These are phyloP conservation scores for Apiospora sp. DNA, from an alignment of 2,329 filamentous ascomycete species.

Conservation along the genomic window DNA sequence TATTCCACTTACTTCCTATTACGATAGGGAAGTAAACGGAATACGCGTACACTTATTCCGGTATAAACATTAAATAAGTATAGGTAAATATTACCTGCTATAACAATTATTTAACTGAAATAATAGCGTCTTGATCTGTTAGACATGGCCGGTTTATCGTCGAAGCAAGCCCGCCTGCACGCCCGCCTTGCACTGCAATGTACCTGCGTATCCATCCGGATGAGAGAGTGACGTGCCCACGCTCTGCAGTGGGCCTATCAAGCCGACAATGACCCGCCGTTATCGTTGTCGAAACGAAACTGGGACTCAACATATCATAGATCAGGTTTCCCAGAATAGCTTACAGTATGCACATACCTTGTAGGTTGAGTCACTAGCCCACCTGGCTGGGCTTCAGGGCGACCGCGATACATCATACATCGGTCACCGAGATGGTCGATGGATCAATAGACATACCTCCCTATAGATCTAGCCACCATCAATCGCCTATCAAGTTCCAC, in stretches of 20 bases:
- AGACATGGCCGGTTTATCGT: too few species aligned
- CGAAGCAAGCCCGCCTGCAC: conserved; percentile 8
- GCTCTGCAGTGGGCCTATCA: not conserved
- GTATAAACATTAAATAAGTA: too few species aligned
- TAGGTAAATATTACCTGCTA: too few species aligned
- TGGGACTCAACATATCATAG: not conserved
- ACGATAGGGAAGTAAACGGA: too few species aligned
- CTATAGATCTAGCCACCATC: conserved; percentile 5
- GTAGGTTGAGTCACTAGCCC: not conserved
- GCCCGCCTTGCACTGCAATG: not conserved
- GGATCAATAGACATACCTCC: conserved; percentile 1
- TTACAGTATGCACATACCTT: conserved; percentile 2
- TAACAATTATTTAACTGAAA: too few species aligned
- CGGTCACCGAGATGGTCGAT: not conserved
- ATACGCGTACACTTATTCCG: too few species aligned
- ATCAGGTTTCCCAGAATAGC: conserved; percentile 11
- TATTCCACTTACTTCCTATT: too few species aligned
- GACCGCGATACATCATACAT: conserved; percentile 16
- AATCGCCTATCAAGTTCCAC: conserved; percentile 1
- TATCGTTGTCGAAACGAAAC: conserved; percentile 1
- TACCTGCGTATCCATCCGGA: not conserved
- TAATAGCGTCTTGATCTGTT: too few species aligned
- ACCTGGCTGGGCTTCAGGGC: conserved; percentile 4
- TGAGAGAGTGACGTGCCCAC: not conserved
- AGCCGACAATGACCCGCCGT: not conserved